Evolutionary conservation across 495 filamentous ascomycete genomes (phyloP).

Genomic region (Endocarpon pusillum): DNA sequence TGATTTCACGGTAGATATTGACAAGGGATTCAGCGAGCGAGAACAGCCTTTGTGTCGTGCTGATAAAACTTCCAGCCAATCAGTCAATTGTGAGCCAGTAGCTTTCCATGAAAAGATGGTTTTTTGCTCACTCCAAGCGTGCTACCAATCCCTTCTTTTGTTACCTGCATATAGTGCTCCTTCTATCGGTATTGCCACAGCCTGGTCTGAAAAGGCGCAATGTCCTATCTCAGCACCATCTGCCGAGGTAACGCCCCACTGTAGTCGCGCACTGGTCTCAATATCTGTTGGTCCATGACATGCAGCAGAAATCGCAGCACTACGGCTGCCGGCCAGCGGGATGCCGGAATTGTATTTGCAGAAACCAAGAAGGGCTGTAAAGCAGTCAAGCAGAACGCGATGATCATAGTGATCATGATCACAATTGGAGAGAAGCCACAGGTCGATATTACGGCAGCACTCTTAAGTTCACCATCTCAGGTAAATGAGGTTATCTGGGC

Average conservation of each 20-base stretch:
- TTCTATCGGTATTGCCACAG: not conserved
- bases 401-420: constrained; percentile 11
- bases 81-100: no score
- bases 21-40: no score
- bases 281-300: constrained; percentile 14
- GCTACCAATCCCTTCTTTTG: no score
- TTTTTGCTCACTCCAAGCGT: no score
- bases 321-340: constrained; percentile 16
- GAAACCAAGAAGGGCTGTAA: no score
- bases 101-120: no score
- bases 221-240: not conserved
- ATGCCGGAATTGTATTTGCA: constrained; percentile 9
- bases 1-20: no score
- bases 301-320: constrained; percentile 20
- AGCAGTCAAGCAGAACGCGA: constrained; percentile 8
- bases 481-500: constrained; percentile 9
- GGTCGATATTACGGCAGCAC: constrained; percentile 6
- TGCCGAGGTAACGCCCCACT: constrained; percentile 16
- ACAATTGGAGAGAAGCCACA: constrained; percentile 15
- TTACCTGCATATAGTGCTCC: not conserved
- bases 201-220: not conserved
- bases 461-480: constrained; percentile 3
- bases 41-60: no score
- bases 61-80: no score
- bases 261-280: constrained; percentile 6